These are phyloP conservation scores for Epicoccum nigrum DNA, from an alignment of 2,329 filamentous ascomycete species.

Conservation along the genomic window DNA sequence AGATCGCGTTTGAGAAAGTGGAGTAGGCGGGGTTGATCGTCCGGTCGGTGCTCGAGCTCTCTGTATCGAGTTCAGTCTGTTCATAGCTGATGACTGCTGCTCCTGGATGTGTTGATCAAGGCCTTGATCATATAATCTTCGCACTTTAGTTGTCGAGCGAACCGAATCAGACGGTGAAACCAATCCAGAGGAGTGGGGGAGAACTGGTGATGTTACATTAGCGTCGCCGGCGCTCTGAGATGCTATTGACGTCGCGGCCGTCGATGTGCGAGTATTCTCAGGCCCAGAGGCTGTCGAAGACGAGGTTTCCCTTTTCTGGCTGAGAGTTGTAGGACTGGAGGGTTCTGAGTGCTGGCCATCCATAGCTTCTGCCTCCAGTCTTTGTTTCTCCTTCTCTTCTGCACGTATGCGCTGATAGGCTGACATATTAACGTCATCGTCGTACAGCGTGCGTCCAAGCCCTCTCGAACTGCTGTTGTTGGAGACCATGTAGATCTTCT, in stretches of 20 bases:
- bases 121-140: slow-evolving; percentile 82
- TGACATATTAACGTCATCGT: slow-evolving; percentile 83
- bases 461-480: slow-evolving; percentile 55
- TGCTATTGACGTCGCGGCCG: slow-evolving; percentile 85
- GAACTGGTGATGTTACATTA: slow-evolving; percentile 39
- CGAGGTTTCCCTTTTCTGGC: slow-evolving; percentile 78
- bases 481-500: slow-evolving; percentile 91
- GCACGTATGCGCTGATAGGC: slow-evolving; percentile 79
- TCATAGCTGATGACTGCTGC: slow-evolving; percentile 76
- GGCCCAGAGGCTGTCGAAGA: slow-evolving; percentile 81
- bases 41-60: slow-evolving; percentile 59
- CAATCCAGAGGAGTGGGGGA: slow-evolving; percentile 32
- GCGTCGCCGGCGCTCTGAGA: slow-evolving; percentile 64
- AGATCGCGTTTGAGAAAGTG: slow-evolving; percentile 51
- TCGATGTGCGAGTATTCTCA: slow-evolving; percentile 73
- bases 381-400: slow-evolving; percentile 55
- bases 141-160: slow-evolving; percentile 70
- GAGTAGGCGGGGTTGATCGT: slow-evolving; percentile 59
- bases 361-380: slow-evolving; percentile 40
- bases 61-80: slow-evolving; percentile 79
- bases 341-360: slow-evolving; percentile 52
- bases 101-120: slow-evolving; percentile 80
- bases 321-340: slow-evolving; percentile 63
- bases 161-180: slow-evolving; percentile 56
- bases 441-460: slow-evolving; percentile 72